These are phyloP conservation scores for Xylaria sp. DNA, from an alignment of 2,329 filamentous ascomycete genomes.

Conservation along the genomic window DNA sequence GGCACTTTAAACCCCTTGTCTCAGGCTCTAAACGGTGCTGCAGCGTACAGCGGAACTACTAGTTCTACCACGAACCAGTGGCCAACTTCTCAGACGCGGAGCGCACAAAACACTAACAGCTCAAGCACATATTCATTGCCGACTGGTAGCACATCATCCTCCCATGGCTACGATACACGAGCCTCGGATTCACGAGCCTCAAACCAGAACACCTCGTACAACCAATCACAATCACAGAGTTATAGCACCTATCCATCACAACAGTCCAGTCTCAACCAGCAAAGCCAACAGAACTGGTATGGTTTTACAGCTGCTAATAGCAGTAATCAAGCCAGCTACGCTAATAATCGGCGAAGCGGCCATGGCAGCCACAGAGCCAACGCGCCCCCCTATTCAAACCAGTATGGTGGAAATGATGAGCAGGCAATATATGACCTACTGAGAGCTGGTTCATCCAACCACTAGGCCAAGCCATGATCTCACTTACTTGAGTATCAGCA, in stretches of 20 bases:
- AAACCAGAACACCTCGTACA: conserved; percentile 36
- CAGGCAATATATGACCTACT: conserved; percentile 39
- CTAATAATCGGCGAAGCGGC: conserved; percentile 30
- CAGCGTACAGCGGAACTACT: conserved; percentile 28
- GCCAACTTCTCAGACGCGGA: conserved; percentile 35
- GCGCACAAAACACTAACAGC: conserved; percentile 24
- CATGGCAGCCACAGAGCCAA: conserved; percentile 35
- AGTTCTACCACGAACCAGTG: conserved; percentile 34
- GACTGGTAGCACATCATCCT: conserved; percentile 24
- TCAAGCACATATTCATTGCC: conserved; percentile 33
- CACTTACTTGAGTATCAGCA: not conserved
- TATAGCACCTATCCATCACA: conserved; percentile 40
- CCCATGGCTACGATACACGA: conserved; percentile 37
- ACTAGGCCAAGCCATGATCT: conserved; percentile 19
- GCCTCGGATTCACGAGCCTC: conserved; percentile 34
- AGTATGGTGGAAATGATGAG: conserved; percentile 36
- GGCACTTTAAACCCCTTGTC: conserved; percentile 34
- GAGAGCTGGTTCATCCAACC: conserved; percentile 30
- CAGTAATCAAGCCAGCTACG: conserved; percentile 32
- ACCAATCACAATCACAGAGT: conserved; percentile 38
- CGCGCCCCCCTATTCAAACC: conserved; percentile 28
- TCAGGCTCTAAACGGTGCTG: conserved; percentile 34
- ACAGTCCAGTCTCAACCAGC: conserved; percentile 32
- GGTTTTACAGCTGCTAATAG: conserved; percentile 38
- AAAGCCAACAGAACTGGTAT: conserved; percentile 45